Evolutionary conservation across 2,329 filamentous ascomycete genomes (phyloP).

Genomic region (Botrytis fabae): DNA sequence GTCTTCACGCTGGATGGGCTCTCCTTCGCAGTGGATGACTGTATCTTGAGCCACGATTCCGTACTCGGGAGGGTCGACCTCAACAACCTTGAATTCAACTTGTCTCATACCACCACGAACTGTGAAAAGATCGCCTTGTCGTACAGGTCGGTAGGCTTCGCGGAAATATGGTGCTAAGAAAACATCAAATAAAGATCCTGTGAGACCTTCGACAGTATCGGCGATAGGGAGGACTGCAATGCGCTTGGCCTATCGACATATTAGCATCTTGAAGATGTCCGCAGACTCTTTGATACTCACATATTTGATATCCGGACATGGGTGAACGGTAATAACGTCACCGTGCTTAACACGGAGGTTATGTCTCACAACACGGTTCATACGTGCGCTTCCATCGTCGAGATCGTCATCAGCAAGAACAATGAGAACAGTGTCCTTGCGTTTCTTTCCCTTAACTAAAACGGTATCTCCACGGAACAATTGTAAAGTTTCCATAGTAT

Average conservation of each 20-base stretch:
- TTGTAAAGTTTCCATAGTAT: conserved; percentile 97
- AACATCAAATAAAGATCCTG: conserved; percentile 96
- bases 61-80: conserved; percentile 97
- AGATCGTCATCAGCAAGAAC: conserved; percentile 97
- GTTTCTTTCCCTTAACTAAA: conserved; percentile 98
- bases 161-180: conserved; percentile 99
- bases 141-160: conserved; percentile 95
- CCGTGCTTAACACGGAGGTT: conserved; percentile 98
- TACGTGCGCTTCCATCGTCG: conserved; percentile 93
- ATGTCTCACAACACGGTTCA: conserved; percentile 98
- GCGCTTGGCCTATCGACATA: conserved; percentile 76
- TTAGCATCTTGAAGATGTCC: conserved; percentile 31
- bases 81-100: conserved; percentile 99
- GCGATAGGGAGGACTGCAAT: conserved; percentile 98
- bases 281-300: conserved; percentile 56
- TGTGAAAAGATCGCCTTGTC: conserved; percentile 97
- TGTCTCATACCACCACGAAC: conserved; percentile 97
- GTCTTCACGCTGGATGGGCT: conserved; percentile 95
- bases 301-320: conserved; percentile 99
- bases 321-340: conserved; percentile 94
- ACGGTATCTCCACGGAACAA: conserved; percentile 99
- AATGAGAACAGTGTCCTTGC: conserved; percentile 97
- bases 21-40: conserved; percentile 97
- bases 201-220: conserved; percentile 96
- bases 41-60: conserved; percentile 99